These are phyloP conservation scores for Colletotrichum caudatum DNA, from an alignment of 2,329 filamentous ascomycete genomes.

Conservation along the genomic window DNA sequence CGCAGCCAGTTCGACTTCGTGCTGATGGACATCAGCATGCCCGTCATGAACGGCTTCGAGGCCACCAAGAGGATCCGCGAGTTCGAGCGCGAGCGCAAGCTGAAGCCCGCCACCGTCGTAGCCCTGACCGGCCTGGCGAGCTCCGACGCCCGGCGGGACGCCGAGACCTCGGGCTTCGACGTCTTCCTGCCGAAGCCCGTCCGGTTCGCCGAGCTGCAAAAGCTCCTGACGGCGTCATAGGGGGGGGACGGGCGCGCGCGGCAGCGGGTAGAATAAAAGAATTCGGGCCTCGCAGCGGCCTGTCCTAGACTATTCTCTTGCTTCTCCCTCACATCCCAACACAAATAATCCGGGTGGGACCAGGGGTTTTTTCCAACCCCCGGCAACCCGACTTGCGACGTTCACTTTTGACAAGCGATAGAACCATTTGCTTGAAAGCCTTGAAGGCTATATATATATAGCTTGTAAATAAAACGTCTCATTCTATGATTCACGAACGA, in stretches of 20 bases:
- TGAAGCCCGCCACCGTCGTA: slow-evolving; percentile 59
- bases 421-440: background rate
- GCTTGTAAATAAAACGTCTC: background rate
- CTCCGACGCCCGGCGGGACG: slow-evolving; percentile 61
- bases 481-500: background rate
- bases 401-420: background rate
- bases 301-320: too few relatives aligned
- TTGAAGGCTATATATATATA: background rate
- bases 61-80: slow-evolving; percentile 62
- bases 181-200: slow-evolving; percentile 65
- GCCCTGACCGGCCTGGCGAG: slow-evolving; percentile 66
- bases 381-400: background rate
- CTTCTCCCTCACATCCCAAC: background rate
- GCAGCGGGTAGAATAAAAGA: too few relatives aligned
- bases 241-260: too few relatives aligned
- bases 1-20: slow-evolving; percentile 50
- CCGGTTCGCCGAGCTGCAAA: slow-evolving; percentile 56
- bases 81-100: slow-evolving; percentile 57
- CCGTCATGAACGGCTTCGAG: slow-evolving; percentile 64
- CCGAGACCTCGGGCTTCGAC: slow-evolving; percentile 62
- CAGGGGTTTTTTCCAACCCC: background rate
- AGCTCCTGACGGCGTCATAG: slow-evolving; percentile 45
- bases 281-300: background rate
- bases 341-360: background rate
- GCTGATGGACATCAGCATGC: slow-evolving; percentile 67